Conservation (phyloP, 1,284 basidiomycete genomes). For the Papiliotrema nemorosa region DNA sequence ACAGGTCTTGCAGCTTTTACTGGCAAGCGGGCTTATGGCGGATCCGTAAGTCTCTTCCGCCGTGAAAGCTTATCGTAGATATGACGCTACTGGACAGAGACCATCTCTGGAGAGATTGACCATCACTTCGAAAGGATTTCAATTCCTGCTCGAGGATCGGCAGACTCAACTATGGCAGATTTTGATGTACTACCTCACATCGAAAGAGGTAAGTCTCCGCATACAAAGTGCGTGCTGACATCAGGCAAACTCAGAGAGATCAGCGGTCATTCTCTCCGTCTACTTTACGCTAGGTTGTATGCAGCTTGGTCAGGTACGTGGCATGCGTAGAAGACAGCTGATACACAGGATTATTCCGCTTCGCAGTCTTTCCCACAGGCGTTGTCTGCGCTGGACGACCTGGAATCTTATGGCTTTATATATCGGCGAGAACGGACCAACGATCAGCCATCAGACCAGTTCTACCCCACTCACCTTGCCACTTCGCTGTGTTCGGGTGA, state of each 20-base stretch:
- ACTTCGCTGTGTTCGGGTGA: conserved; percentile 71
- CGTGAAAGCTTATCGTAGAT: conserved; percentile 8
- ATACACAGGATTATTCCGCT: conserved; percentile 75
- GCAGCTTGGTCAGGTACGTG: conserved; percentile 74
- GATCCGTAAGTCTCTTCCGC: conserved; percentile 38
- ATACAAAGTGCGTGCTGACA: conserved; percentile 8
- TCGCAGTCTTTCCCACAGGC: conserved; percentile 76
- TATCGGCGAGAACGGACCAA: conserved; percentile 63
- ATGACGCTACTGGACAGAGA: conserved; percentile 19
- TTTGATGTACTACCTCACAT: conserved; percentile 70
- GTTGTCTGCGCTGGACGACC: conserved; percentile 81
- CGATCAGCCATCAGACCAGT: conserved; percentile 55
- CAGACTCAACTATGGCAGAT: conserved; percentile 98
- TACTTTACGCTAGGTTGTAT: conserved; percentile 94
- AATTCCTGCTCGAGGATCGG: conserved; percentile 94
- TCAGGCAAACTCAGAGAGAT: conserved; percentile 69
- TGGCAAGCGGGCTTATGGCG: conserved; percentile 83
- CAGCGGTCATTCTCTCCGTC: conserved; percentile 90
- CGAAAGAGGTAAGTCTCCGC: conserved; percentile 32
- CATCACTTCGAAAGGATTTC: conserved; percentile 95
- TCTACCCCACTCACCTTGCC: conserved; percentile 93
- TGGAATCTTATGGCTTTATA: conserved; percentile 91
- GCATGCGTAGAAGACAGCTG: background rate
- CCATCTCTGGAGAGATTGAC: conserved; percentile 54
- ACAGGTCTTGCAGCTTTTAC: conserved; percentile 72